Percentiles rank a stretch among this genome's conserved stretches.
These are phyloP conservation scores for Clonostachys byssicola DNA, from an alignment of 2,329 filamentous ascomycete genomes.

Conservation along the genomic window DNA sequence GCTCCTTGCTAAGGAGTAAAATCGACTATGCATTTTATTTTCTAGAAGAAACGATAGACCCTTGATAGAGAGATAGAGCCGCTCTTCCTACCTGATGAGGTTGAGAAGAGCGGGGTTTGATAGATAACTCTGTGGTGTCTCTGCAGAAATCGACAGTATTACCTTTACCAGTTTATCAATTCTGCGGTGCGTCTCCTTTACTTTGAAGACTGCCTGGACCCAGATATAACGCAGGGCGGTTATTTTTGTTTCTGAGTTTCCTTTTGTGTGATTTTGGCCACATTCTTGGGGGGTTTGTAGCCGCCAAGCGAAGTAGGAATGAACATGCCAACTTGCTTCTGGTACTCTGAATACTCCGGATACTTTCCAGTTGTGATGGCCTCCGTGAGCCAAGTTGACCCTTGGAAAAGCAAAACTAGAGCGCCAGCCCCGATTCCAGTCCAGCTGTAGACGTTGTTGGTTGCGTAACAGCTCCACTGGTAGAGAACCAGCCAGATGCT, in stretches of 20 bases:
- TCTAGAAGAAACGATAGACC: constrained; percentile 6
- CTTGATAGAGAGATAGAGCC: neutral
- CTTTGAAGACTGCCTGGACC: too few species aligned
- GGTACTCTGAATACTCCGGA: constrained; percentile 80
- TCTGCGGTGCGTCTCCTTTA: too few species aligned
- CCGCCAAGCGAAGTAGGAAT: constrained; percentile 54
- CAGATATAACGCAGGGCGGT: constrained; percentile 6
- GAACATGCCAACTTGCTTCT: constrained; percentile 78
- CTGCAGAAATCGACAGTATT: too few species aligned
- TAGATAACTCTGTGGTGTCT: too few species aligned
- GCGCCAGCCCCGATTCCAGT: constrained; percentile 63
- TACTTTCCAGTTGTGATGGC: constrained; percentile 78
- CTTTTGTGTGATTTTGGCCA: constrained; percentile 41
- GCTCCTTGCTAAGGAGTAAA: constrained; percentile 15
- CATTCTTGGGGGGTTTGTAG: constrained; percentile 30
- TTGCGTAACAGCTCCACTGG: constrained; percentile 78
- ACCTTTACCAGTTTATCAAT: too few species aligned
- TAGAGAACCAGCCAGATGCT: constrained; percentile 85
- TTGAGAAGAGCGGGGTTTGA: neutral
- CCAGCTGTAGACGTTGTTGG: constrained; percentile 73
- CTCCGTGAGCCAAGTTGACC: constrained; percentile 86
- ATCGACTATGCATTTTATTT: constrained; percentile 1
- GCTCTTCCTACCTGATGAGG: too few species aligned
- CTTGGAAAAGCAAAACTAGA: constrained; percentile 81
- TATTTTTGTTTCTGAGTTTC: constrained; percentile 32